Conservation (phyloP, 2,329 filamentous ascomycete species). For the Fusarium nodosum region DNA sequence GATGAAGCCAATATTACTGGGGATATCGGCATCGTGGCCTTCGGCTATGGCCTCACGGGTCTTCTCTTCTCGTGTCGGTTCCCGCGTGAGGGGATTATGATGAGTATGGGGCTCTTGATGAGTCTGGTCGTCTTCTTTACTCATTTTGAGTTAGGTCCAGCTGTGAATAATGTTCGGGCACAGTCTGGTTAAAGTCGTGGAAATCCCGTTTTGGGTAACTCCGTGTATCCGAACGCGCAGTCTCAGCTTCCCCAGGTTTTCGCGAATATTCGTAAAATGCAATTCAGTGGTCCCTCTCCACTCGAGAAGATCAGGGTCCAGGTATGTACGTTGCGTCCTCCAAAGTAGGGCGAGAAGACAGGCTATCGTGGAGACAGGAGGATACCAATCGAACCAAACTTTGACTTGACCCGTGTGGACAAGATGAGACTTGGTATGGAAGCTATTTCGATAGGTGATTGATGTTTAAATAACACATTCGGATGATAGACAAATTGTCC, state of each 20-base stretch:
- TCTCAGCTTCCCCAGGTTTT: slow-evolving; percentile 22
- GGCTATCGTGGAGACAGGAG: neutral
- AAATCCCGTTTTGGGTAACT: slow-evolving; percentile 32
- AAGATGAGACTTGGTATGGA: too few relatives aligned
- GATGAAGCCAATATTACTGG: slow-evolving; percentile 61
- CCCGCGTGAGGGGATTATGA: slow-evolving; percentile 31
- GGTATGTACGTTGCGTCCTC: neutral
- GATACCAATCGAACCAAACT: neutral
- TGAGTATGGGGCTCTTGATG: slow-evolving; percentile 4
- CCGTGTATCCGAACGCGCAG: neutral
- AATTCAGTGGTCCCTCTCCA: slow-evolving; percentile 24
- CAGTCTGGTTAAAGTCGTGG: neutral
- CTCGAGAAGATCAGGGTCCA: neutral
- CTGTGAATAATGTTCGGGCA: neutral
- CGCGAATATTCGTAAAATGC: slow-evolving; percentile 9
- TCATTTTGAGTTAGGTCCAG: slow-evolving; percentile 19
- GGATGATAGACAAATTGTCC: neutral
- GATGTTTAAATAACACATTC: neutral
- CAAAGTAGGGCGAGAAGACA: neutral
- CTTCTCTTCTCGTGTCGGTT: slow-evolving; percentile 51
- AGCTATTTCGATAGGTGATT: neutral
- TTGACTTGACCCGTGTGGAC: neutral
- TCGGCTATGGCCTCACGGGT: slow-evolving; percentile 60
- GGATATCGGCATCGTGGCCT: slow-evolving; percentile 65
- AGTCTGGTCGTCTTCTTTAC: slow-evolving; percentile 12